These are phyloP conservation scores for Fusarium algeriense DNA, from an alignment of 2,329 filamentous ascomycete species.

Conservation along the genomic window DNA sequence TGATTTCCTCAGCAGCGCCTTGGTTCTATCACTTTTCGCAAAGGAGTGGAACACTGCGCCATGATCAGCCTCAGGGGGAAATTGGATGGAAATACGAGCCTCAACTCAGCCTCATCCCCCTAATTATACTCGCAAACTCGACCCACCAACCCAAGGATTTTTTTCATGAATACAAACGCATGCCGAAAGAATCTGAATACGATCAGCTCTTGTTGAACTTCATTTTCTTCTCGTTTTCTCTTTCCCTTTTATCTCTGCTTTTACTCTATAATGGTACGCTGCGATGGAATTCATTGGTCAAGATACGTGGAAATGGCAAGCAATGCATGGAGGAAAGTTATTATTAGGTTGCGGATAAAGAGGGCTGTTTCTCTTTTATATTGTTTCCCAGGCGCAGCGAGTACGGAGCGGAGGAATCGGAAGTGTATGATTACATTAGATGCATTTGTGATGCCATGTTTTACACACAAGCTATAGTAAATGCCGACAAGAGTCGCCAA, in stretches of 20 bases:
- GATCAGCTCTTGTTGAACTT: constrained; percentile 5
- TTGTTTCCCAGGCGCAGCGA: constrained; percentile 27
- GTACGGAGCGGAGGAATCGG: constrained; percentile 6
- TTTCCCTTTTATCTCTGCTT: constrained; percentile 12
- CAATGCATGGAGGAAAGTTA: constrained; percentile 18
- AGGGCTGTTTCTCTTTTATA: constrained; percentile 13
- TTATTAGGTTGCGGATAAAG: constrained; percentile 7
- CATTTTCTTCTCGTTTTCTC: constrained; percentile 1
- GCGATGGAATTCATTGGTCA: constrained; percentile 23
- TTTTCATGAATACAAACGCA: constrained; percentile 31
- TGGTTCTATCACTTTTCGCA: constrained; percentile 2
- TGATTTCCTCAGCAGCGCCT: constrained; percentile 7
- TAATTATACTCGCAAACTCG: constrained; percentile 18
- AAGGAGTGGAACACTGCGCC: constrained; percentile 15
- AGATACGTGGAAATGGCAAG: constrained; percentile 23
- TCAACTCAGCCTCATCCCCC: constrained; percentile 12
- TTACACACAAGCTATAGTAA: constrained; percentile 22
- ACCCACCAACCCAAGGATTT: constrained; percentile 8
- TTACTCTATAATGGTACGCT: constrained; percentile 32
- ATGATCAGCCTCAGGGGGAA: constrained; percentile 5
- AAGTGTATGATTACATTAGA: constrained; percentile 30
- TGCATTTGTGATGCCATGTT: constrained; percentile 34
- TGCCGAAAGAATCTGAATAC: constrained; percentile 15
- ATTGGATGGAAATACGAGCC: constrained; percentile 17
- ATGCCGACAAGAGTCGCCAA: constrained; percentile 12